A percentile compares a stretch with the other conserved stretches of the same genome.
These are phyloP conservation scores for Spergularia azorica DNA, from an alignment of 179 eudicot species.

Conservation along the genomic window DNA sequence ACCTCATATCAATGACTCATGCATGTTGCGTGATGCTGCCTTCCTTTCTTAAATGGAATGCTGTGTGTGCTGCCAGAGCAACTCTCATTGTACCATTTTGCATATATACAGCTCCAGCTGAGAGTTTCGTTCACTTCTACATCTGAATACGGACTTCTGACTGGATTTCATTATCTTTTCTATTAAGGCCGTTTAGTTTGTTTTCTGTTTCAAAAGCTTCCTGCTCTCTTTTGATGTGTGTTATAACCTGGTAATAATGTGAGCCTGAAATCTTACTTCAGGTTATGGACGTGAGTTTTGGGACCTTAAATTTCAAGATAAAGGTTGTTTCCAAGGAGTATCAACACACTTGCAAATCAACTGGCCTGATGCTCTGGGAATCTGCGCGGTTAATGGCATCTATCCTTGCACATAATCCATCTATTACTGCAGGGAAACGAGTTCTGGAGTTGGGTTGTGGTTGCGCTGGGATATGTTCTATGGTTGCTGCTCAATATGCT, in stretches of 20 bases:
- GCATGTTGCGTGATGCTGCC: no score
- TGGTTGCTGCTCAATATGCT: constrained; percentile 65
- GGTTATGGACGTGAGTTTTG: constrained; percentile 54
- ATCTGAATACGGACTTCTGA: no score
- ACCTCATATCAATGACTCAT: no score
- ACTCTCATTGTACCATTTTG: no score
- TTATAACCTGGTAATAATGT: neutral
- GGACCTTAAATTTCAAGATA: constrained; percentile 58
- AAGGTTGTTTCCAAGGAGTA: constrained; percentile 69
- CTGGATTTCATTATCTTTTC: no score
- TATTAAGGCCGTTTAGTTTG: no score
- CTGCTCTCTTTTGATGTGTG: neutral
- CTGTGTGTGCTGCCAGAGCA: no score
- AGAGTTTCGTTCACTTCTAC: no score
- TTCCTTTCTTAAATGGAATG: no score
- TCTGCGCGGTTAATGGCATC: constrained; percentile 84
- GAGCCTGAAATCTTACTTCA: constrained; percentile 26
- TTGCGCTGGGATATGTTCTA: constrained; percentile 82
- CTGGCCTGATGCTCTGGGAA: constrained; percentile 97
- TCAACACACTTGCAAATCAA: constrained; percentile 93
- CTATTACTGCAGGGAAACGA: constrained; percentile 56
- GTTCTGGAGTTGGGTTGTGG: constrained; percentile 88
- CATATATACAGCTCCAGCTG: neutral
- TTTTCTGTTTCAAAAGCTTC: neutral
- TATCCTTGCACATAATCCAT: constrained; percentile 63